Evolutionary conservation across 257 asterid species (phyloP), one percentile per base, ranked within the genome.

Genomic region (Jacaranda mimosifolia): DNA sequence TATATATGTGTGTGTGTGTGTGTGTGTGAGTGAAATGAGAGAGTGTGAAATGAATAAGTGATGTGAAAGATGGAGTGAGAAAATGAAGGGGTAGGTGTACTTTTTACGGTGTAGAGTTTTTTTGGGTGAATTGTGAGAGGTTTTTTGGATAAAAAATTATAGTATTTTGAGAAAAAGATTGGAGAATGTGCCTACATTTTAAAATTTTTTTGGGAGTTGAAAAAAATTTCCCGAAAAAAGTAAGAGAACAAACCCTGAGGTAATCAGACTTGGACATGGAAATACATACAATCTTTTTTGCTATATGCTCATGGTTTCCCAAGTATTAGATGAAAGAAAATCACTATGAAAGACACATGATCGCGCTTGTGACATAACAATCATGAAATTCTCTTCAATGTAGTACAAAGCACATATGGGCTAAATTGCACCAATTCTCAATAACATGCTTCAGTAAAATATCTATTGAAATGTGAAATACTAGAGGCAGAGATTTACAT

Each of bases 351-450:
- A 68, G 73, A 48, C 19, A 68, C 21, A 43, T 48, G 73, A 21
- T 21, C 43, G 46, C 19, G 73, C 71, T 48, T 68, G 43, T 68
- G 42, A 45, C 59, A 65, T 42, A 38, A 62, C 7, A n/a, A 65
- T 32, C 64, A 69, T 49, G 45, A 38, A 35, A 1, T 38, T 35
- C 43, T 48, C 6, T 68, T 49, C 18, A 46, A 46, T 68, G 38
- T 45, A 46, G 17, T 36, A 26, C 12, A 43, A 6, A 21, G 6
- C 40, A 15, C 58, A 48, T 46, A 48, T 43, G 19, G 42, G 17
- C 40, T 11, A 45, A 48, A 19, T 39, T 10, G 8, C 26, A 26
- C 60, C 71, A 18, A 48, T 11, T 48, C 49, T 12, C 36, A 40
- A 43, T 67, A 45, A 43, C 19, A 35, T 3, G 8, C 49, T 39